Evolutionary conservation across 176 grass and related monocot species (phyloP), one percentile per base, ranked within the genome.

Genomic region (Hordeum vulgare): DNA sequence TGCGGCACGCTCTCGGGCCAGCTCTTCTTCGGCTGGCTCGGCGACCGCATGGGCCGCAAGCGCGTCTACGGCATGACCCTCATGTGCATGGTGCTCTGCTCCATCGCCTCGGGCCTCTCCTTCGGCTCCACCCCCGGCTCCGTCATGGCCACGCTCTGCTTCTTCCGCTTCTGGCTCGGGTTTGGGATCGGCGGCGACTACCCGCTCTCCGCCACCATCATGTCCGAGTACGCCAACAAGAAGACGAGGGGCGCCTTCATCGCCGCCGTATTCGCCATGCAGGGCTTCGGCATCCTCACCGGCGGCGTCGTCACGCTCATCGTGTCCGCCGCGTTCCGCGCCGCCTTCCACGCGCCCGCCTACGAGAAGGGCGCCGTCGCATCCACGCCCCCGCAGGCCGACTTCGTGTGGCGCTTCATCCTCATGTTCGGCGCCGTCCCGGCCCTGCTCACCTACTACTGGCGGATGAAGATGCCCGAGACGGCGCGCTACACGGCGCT

Each of bases 11-110:
- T 97, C 5, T 67, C 85, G 0, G 94, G 94, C 1, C 92, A 94
- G 73, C 90, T 97, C 61, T 88, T 97, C 80, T 94, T 97, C 39
- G 94, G 94, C 0, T 97, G 92, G 90, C 92, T 97, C 40, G 91
- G 91, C 4, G 91, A 93, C 47, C 90, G 73, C 44, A 9, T 90
- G 2, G 91, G 91, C 0, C 82, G 91, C 28, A 93, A 93, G 64
- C 39, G 64, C 11, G 91, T 93, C 47, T 93, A 93, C 28, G 91
- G 91, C 9, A 80, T 93, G 66, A 93, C 91, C 2, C 88, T 93
- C 1, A 4, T 93, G 2, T 54, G 90, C 64, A 93, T 93, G 91
- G 78, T 81, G 2, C 13, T 90, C 44, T 88, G 85, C 57, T 93
- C 91, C 12, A 3, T 93, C 18, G 85, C 72, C 1, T 90, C 88